A percentile compares a stretch with the other conserved stretches of the same genome.
Conservation (phyloP, 1,284 basidiomycete species). For the Irpex sp. region DNA sequence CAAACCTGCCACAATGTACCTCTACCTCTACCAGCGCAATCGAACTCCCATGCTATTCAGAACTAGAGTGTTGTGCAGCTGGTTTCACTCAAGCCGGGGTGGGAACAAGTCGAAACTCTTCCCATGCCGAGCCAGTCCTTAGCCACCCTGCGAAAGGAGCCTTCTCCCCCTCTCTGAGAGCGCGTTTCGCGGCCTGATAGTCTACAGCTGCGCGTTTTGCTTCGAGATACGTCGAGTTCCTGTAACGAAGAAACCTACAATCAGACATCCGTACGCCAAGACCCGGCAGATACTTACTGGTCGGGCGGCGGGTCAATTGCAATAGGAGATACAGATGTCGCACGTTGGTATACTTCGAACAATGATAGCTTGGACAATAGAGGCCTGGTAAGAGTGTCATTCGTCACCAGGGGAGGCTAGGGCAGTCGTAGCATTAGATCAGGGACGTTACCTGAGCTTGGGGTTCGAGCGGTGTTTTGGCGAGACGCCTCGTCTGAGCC, state of each 20-base stretch:
- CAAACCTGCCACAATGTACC: background rate
- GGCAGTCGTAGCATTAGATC: background rate
- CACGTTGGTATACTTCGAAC: conserved; percentile 20
- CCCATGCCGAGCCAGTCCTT: conserved; percentile 18
- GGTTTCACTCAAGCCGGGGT: background rate
- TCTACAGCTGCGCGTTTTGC: background rate
- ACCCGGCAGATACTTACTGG: background rate
- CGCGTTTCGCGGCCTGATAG: conserved; percentile 12
- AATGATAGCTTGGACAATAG: conserved; percentile 29
- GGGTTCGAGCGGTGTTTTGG: conserved; percentile 61
- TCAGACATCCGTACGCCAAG: background rate
- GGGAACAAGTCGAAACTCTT: conserved; percentile 23
- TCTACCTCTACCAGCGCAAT: background rate
- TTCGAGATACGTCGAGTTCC: conserved; percentile 1
- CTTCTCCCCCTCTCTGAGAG: background rate
- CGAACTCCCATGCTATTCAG: background rate
- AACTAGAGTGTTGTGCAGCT: background rate
- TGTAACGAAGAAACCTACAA: background rate
- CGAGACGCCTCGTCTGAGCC: conserved; percentile 70
- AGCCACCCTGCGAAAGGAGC: conserved; percentile 16
- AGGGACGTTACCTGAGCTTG: conserved; percentile 52
- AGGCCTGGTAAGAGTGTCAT: conserved; percentile 21
- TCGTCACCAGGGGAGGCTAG: background rate
- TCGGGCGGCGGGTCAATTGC: background rate
- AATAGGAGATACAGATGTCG: background rate